A percentile compares a stretch with the other conserved stretches of the same genome.
Evolutionary conservation across 2,329 filamentous ascomycete genomes (phyloP).

Genomic region (Raffaelea albimanens): DNA sequence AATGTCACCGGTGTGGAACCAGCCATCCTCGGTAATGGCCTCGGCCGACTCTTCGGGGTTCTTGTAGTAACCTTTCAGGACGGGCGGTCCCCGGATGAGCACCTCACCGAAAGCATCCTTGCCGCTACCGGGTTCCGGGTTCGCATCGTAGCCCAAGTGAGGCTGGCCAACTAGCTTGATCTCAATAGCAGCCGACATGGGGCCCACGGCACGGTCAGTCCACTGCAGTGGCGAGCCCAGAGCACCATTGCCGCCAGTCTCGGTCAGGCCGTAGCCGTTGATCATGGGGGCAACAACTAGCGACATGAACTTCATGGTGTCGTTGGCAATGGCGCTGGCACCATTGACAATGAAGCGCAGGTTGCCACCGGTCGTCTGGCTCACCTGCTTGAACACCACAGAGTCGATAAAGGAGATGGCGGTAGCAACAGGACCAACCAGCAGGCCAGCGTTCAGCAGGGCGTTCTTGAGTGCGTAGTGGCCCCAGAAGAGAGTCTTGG

Average conservation of each 20-base stretch:
- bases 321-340: conserved; percentile 78
- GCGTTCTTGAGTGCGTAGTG: conserved; percentile 51
- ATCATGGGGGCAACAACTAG: conserved; percentile 93
- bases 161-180: conserved; percentile 86
- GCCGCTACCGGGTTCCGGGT: conserved; percentile 61
- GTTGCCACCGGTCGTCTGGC: conserved; percentile 77
- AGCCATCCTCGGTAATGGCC: conserved; percentile 71
- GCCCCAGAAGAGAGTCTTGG: conserved; percentile 69
- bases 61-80: conserved; percentile 72
- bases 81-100: conserved; percentile 69
- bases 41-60: conserved; percentile 78
- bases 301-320: conserved; percentile 84
- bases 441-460: conserved; percentile 45
- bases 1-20: conserved; percentile 97
- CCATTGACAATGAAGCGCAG: conserved; percentile 91
- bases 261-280: conserved; percentile 85
- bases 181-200: conserved; percentile 68
- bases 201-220: conserved; percentile 67
- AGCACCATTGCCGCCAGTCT: conserved; percentile 80
- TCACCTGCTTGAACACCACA: conserved; percentile 85
- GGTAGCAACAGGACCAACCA: conserved; percentile 44
- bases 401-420: conserved; percentile 53
- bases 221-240: conserved; percentile 78
- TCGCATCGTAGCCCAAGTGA: conserved; percentile 76
- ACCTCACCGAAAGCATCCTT: conserved; percentile 85